Base-by-base conservation (phyloP, 768 basidiomycete genomes). In the Xanthoconium purpureum region DNA sequence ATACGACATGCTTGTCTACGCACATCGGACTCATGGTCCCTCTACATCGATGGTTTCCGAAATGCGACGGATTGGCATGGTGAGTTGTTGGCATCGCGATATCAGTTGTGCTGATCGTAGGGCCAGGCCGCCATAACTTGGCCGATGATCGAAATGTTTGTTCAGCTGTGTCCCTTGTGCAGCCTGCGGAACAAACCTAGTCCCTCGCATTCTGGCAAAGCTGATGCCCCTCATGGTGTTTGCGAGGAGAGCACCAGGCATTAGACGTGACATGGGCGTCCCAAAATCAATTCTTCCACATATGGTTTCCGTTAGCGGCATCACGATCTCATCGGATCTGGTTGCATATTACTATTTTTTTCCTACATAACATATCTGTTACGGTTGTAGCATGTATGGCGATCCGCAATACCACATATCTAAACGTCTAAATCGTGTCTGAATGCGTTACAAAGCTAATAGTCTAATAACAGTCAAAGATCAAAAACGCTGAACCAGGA, bases 131-230 rank as follows among this genome's bases (percentile, higher is more conserved):
- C 75, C 24, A 79, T 88, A 52, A 87, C 86, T 9, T 88, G 85
- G 85, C 84, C 87, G 5, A 88, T 88, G 84, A 78, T 82, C 6
- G 87, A 88, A 66, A 78, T 82, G 37, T 88, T 88, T 69, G 74
- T 78, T 39, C 79, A 78, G 33, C 69, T 87, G 40, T 88, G 87
- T 61, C 87, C 86, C 0, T 56, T 77, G 20, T 80, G 79, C 69
- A 80, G 73, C 56, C 56, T 76, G 47, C 74, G 78, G 59, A 72
- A 68, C 52, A 80, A 79, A 58, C 61, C 67, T 17, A 59, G 50
- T 54, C 32, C 59, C 17, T 49, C 57, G 0, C 71, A 63, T 52
- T 37, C 66, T 30, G 43, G 62, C 55, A 68, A 66, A 57, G 46
- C 45, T 24, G 64, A 63, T 32, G 46, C 62, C 30, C 35, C 38